Evolutionary conservation across 352 stramenopile species (phyloP), one percentile per base, ranked within the genome.

Genomic region (Phytopythium oedochilum): DNA sequence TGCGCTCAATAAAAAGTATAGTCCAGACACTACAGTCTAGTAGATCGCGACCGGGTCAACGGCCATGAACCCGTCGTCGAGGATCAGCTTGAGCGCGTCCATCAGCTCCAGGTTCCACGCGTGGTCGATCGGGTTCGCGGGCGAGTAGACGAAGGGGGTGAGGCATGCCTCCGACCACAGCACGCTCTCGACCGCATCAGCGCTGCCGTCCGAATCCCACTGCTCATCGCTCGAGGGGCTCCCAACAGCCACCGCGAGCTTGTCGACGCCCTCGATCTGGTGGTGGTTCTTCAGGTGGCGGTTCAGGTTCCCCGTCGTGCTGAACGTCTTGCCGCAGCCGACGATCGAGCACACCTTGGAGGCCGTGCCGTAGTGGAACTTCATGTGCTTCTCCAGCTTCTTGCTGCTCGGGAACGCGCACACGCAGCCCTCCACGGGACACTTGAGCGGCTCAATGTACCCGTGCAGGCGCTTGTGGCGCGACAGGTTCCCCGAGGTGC

Each of bases 271-370:
- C 29, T 42, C 28, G 29, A 14, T 36, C 49, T 20, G 48, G 35
- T 63, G 57, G 34, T 63, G 57, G 49, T 63, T 49, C 57, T 63
- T 63, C 32, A 63, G 32, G 44, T 80, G 71, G 14, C 71, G 68
- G 35, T 75, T 75, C 12, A 80, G 57, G 53, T 80, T 80, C 31
- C 71, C 71, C n/a, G 64, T 71, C 14, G 71, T 80, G 59, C 65
- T 80, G 50, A 80, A 80, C 20, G 71, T 77, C 60, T 80, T 80
- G 59, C 69, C 71, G 51, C 71, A 80, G 7, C 57, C 55, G 28
- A 62, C 43, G 4, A 65, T 53, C 17, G 63, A 28, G 47, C 70
- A 78, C 38, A 70, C 66, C 18, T 78, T 68, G 18, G 71, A 56
- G 9, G 63, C 57, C 17, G 58, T 55, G 20, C 65, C 65, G 31